A percentile compares a stretch with the other conserved stretches of the same genome.
phyloP scores from a whole-genome alignment of 345 rosid genomes.

The Euphorbia lathyris region DNA sequence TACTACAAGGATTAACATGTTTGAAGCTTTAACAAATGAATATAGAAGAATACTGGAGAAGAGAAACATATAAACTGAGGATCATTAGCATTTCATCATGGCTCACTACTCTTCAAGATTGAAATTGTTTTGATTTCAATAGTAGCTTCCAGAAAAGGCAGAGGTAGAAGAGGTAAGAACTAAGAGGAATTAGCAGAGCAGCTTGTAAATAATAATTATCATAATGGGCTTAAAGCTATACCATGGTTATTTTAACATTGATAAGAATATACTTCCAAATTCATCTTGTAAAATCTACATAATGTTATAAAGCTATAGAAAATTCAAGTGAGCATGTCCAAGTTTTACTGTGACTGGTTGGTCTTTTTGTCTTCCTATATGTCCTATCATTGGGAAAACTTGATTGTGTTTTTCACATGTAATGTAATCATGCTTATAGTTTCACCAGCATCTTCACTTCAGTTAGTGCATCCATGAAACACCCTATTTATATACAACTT shows the following conservation, averaged over 20 bases:
- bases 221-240: neutral
- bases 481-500: too few relatives aligned
- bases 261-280: too few relatives aligned
- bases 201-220: neutral
- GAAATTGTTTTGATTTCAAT: neutral
- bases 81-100: neutral
- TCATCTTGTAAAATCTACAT: neutral
- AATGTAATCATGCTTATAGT: too few relatives aligned
- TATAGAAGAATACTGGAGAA: neutral
- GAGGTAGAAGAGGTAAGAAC: neutral
- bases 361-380: neutral
- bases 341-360: neutral
- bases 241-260: neutral
- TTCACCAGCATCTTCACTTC: too few relatives aligned
- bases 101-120: neutral
- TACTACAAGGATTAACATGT: neutral
- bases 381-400: too few relatives aligned
- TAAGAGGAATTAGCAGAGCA: neutral
- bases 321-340: too few relatives aligned
- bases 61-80: neutral
- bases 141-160: neutral
- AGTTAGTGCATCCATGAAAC: too few relatives aligned
- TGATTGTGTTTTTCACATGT: too few relatives aligned
- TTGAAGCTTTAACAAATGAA: neutral
- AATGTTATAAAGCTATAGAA: neutral